Evolutionary conservation across 1,284 basidiomycete genomes (phyloP).

Genomic region (Meripilus lineatus): DNA sequence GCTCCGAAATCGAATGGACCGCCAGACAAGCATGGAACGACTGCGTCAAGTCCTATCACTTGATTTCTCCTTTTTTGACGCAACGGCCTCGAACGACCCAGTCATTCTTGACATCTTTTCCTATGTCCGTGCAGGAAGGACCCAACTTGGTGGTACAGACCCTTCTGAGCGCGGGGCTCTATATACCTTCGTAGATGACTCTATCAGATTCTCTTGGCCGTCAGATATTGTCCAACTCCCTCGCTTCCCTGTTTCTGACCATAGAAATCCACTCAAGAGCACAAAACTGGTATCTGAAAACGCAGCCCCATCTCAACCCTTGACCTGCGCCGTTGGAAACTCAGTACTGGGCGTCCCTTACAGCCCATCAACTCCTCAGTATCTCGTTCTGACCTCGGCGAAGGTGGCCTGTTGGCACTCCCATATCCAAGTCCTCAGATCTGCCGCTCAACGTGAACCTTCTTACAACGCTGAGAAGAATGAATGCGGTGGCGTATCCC

Average conservation of each 20-base stretch:
- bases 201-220: conserved; percentile 19
- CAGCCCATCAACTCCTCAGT: conserved; percentile 33
- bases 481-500: conserved; percentile 25
- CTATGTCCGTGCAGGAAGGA: conserved; percentile 36
- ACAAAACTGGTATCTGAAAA: background rate
- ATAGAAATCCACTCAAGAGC: background rate
- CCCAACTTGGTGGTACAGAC: background rate
- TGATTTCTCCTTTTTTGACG: conserved; percentile 51
- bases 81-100: conserved; percentile 33
- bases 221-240: background rate
- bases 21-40: conserved; percentile 50
- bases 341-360: conserved; percentile 34
- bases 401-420: conserved; percentile 76
- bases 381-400: conserved; percentile 48
- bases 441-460: conserved; percentile 29
- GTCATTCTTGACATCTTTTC: conserved; percentile 36
- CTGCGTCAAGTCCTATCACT: conserved; percentile 41
- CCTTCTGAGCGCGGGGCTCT: background rate
- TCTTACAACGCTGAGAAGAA: conserved; percentile 17
- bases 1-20: conserved; percentile 45
- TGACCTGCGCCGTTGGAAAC: conserved; percentile 49
- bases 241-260: background rate
- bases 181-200: background rate
- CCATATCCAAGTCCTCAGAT: conserved; percentile 52
- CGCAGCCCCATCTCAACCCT: conserved; percentile 16